Conservation (phyloP, 2,329 filamentous ascomycete species). For the Nigrospora osmanthi region DNA sequence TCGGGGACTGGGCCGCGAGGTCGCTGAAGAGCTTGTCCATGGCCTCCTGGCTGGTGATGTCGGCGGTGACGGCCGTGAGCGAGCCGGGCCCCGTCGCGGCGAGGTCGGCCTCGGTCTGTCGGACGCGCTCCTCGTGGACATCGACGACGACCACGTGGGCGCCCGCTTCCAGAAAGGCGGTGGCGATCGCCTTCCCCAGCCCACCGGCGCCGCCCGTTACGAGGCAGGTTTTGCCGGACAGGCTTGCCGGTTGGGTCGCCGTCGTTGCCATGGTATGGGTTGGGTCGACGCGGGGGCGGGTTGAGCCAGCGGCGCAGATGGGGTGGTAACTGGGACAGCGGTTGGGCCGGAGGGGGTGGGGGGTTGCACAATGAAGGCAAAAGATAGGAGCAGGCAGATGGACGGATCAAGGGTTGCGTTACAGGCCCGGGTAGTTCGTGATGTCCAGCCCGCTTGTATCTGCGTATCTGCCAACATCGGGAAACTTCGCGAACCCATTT, state of each 20-base stretch:
- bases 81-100: slow-evolving; percentile 8
- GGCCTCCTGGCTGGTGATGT: slow-evolving; percentile 21
- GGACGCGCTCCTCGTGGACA: slow-evolving; percentile 12
- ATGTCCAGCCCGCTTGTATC: too few relatives aligned
- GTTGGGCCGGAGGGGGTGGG: too few relatives aligned
- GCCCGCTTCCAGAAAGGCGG: slow-evolving; percentile 18
- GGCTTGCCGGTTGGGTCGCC: background rate
- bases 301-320: too few relatives aligned
- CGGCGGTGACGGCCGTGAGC: slow-evolving; percentile 15
- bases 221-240: background rate
- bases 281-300: too few relatives aligned
- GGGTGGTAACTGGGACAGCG: too few relatives aligned
- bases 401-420: too few relatives aligned
- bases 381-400: too few relatives aligned
- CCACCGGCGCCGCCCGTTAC: slow-evolving; percentile 12
- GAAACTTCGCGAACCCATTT: too few relatives aligned
- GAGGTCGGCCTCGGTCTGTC: slow-evolving; percentile 4
- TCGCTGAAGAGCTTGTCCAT: slow-evolving; percentile 18
- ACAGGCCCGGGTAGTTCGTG: too few relatives aligned
- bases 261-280: background rate
- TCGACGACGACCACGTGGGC: slow-evolving; percentile 23
- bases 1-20: slow-evolving; percentile 2
- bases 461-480: too few relatives aligned
- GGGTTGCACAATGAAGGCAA: too few relatives aligned
- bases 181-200: slow-evolving; percentile 21